Base-by-base conservation (phyloP, 495 filamentous ascomycete species). In the Tirmania nivea region DNA sequence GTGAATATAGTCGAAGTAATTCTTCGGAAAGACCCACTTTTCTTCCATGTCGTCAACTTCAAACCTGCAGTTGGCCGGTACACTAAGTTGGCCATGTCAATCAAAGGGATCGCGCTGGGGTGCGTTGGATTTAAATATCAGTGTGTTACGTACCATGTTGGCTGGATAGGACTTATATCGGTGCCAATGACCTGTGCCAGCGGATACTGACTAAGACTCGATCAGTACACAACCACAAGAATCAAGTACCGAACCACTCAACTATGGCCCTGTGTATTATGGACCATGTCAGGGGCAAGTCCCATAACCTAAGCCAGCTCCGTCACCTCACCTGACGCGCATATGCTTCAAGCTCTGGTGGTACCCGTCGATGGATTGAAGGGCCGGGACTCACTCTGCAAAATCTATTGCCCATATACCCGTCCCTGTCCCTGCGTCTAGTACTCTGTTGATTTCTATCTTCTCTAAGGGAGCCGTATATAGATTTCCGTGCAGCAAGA, bases 151-250 rank as follows among this genome's bases (percentile, higher is more conserved):
- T 60, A 66, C 65, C 65, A 73, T n/a, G 60, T 68, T 35, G 78
- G 78, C 58, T 82, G 79, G 16, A 79, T 77, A 14, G 78, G 74
- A 3, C 75, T 78, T 16, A 83, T 69, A 56, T 81, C 79, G 9
- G 71, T 77, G 47, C 80, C 80, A 56, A 70, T 74, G 51, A 83
- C 74, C 45, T 69, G 64, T 25, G 75, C 64, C 8, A 69, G 61
- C 50, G 78, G 78, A 52, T 75, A 79, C 12, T 73, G 50, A 47
- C 59, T 60, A 17, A 3, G 39, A 4, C 17, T 1, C 17, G 4
- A 45, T 19, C 12, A 14, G 39, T 19, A 45, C 12, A 45, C 2
- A 17, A 17, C 39, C 39, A 45, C 17, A 3, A 14, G 39, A 14
- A 45, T 3, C 39, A 45, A 6, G 9, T 6, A 45, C 17, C 7